Conservation (phyloP, 2,329 filamentous ascomycete species). For the Phialocephala sp. region DNA sequence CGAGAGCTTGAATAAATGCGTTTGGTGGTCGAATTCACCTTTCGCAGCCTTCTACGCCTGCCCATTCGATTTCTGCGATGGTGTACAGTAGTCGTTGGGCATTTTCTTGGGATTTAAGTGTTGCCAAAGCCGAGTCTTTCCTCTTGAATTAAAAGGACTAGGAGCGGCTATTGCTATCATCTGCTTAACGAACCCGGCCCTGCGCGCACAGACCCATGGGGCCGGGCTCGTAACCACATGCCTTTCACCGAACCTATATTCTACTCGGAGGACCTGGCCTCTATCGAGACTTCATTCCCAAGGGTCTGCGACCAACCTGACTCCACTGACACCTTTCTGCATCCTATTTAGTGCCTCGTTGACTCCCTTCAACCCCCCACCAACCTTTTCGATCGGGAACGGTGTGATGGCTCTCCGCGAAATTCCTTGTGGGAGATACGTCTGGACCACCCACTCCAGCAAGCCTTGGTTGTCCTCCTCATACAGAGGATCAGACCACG, state of each 20-base stretch:
- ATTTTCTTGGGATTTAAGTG: too few species aligned
- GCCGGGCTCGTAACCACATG: too few species aligned
- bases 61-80: too few species aligned
- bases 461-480: constrained; percentile 22
- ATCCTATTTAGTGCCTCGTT: constrained; percentile 32
- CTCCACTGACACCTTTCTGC: constrained; percentile 42
- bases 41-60: too few species aligned
- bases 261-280: background rate
- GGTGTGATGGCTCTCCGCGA: background rate
- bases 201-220: too few species aligned
- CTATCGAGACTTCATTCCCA: constrained; percentile 8
- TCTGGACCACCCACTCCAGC: constrained; percentile 11
- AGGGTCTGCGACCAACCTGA: constrained; percentile 37
- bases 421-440: constrained; percentile 9
- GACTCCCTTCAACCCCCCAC: constrained; percentile 17
- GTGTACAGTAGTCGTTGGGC: too few species aligned
- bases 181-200: too few species aligned
- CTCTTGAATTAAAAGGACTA: background rate
- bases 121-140: background rate
- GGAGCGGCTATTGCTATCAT: background rate
- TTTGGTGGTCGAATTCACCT: too few species aligned
- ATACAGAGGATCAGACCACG: constrained; percentile 35
- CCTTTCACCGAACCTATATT: too few species aligned
- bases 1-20: too few species aligned
- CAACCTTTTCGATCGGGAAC: constrained; percentile 9